These are phyloP conservation scores for Apiotrichum veenhuisii DNA, from an alignment of 1,284 basidiomycete genomes.

Conservation along the genomic window DNA sequence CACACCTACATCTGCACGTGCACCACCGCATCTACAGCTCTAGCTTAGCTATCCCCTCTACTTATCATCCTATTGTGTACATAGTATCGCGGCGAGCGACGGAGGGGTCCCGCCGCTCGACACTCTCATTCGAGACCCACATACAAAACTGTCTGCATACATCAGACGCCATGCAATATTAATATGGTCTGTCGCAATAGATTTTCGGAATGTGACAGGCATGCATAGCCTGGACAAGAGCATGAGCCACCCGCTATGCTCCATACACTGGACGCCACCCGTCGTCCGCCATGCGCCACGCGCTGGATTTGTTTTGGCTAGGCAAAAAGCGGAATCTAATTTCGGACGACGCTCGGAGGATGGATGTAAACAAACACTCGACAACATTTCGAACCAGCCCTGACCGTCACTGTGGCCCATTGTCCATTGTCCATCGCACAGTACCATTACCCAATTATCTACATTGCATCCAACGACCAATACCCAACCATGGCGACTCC, in stretches of 20 bases:
- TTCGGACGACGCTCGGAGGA: no score
- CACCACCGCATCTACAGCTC: not conserved
- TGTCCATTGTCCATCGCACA: not conserved
- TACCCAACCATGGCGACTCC: not conserved
- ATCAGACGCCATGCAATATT: no score
- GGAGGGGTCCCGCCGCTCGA: no score
- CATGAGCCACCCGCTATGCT: no score
- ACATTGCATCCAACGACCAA: not conserved
- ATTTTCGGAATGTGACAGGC: no score
- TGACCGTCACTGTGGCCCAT: not conserved
- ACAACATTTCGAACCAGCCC: not conserved
- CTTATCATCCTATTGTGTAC: not conserved
- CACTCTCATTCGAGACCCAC: no score
- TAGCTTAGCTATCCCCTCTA: not conserved
- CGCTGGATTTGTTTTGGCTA: not conserved
- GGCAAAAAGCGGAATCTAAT: slow-evolving; percentile 1
- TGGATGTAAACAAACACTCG: not conserved
- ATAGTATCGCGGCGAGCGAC: not conserved
- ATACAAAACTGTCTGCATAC: no score
- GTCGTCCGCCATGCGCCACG: no score
- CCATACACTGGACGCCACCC: no score
- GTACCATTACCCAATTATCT: no score
- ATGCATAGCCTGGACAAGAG: no score
- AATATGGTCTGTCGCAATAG: no score
- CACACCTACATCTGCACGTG: not conserved